Evolutionary conservation across 805 yeast species (phyloP).

Genomic region (Candida ulmi): DNA sequence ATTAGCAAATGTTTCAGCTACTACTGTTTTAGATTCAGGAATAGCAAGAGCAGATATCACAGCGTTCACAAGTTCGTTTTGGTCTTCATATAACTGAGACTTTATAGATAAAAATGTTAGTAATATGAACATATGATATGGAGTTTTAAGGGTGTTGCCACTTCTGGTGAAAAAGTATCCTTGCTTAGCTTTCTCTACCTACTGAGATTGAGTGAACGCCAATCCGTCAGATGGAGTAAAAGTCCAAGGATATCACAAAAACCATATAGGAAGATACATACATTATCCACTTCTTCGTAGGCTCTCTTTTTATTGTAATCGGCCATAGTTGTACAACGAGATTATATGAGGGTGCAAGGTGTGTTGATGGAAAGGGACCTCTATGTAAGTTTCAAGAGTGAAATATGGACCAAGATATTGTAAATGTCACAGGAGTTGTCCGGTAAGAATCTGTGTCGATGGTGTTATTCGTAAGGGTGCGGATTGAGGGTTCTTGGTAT

Average conservation of each 20-base stretch:
- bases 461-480: too few relatives aligned
- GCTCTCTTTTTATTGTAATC: constrained; percentile 14
- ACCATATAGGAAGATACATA: constrained; percentile 2
- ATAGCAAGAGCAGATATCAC: constrained; percentile 63
- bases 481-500: not conserved
- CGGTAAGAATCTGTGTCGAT: too few relatives aligned
- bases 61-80: constrained; percentile 61
- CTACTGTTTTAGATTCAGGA: constrained; percentile 75
- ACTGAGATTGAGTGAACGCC: too few relatives aligned
- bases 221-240: not conserved
- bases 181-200: too few relatives aligned
- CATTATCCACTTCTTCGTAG: constrained; percentile 10
- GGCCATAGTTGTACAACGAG: not conserved
- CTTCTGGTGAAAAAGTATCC: too few relatives aligned
- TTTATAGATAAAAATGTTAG: constrained; percentile 11
- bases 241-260: too few relatives aligned
- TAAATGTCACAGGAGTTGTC: too few relatives aligned
- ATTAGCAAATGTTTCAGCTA: constrained; percentile 67
- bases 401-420: too few relatives aligned
- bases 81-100: constrained; percentile 44
- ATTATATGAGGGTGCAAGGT: not conserved
- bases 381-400: too few relatives aligned
- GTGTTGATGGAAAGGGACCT: too few relatives aligned
- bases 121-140: not conserved
- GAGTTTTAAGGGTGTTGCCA: too few relatives aligned